Conservation (phyloP, 805 yeast species). For the Torulaspora indica region DNA sequence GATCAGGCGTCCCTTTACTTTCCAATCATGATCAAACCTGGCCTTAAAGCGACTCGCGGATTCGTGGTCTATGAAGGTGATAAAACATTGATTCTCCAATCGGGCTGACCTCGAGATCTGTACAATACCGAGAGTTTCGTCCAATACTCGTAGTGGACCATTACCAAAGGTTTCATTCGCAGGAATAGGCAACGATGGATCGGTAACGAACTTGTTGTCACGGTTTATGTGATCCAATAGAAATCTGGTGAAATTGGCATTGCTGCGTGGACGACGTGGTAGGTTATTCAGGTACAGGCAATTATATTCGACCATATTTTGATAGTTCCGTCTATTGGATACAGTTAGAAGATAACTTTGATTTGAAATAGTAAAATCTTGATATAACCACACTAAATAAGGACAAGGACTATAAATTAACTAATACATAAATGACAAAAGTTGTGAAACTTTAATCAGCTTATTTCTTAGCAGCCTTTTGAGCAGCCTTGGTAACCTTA, state of each 20-base stretch:
- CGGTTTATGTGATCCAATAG: conserved; percentile 21
- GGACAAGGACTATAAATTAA: conserved; percentile 21
- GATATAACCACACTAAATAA: conserved; percentile 14
- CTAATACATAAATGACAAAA: conserved; percentile 17
- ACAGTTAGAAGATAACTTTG: conserved; percentile 5
- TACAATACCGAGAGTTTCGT: conserved; percentile 18
- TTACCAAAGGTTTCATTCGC: conserved; percentile 9
- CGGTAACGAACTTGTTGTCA: conserved; percentile 16
- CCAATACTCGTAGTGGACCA: conserved; percentile 13
- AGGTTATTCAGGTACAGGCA: conserved; percentile 23
- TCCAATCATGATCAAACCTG: conserved; percentile 11
- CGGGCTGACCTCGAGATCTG: conserved; percentile 18
- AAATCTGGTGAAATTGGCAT: conserved; percentile 16
- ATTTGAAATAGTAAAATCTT: conserved; percentile 6
- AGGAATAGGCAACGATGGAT: conserved; percentile 16
- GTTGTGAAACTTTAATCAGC: conserved; percentile 13
- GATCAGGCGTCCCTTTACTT: conserved; percentile 21
- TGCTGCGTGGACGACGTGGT: conserved; percentile 27
- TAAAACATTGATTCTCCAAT: conserved; percentile 22
- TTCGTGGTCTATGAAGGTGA: conserved; percentile 22
- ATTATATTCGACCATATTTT: not conserved
- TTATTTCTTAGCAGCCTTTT: conserved; percentile 36
- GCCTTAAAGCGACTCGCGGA: conserved; percentile 18
- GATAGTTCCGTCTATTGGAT: no score
- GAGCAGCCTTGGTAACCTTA: conserved; percentile 96